A percentile compares a stretch with the other conserved stretches of the same genome.
Conservation (phyloP, 169 alveolate genomes). For the Plasmodium fragile region DNA sequence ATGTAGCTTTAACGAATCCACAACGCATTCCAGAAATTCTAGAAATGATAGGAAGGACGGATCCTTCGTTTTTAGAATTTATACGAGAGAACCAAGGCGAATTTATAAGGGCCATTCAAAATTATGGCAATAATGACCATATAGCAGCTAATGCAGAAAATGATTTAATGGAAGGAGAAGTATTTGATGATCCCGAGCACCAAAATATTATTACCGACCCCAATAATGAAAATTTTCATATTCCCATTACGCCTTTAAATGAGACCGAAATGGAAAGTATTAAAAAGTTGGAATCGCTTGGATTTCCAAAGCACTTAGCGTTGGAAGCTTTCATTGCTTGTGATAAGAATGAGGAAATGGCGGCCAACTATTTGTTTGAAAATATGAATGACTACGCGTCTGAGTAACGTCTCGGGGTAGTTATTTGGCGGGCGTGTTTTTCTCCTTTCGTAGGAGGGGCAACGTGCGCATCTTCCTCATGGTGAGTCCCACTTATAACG, state of each 20-base stretch:
- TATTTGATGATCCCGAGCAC: slow-evolving; percentile 1
- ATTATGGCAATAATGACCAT: slow-evolving; percentile 74
- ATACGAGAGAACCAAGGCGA: slow-evolving; percentile 91
- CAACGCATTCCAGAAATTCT: slow-evolving; percentile 89
- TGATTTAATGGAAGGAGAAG: slow-evolving; percentile 51
- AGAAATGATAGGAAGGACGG: slow-evolving; percentile 87
- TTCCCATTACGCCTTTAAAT: slow-evolving; percentile 86
- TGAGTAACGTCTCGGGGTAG: slow-evolving; percentile 26
- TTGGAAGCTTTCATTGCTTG: slow-evolving; percentile 97
- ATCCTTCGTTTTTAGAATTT: slow-evolving; percentile 89
- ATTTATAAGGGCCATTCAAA: slow-evolving; percentile 82
- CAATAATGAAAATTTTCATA: slow-evolving; percentile 32
- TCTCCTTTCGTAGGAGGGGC: neutral
- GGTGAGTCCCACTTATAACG: neutral
- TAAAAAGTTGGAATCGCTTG: slow-evolving; percentile 90
- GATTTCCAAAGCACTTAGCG: slow-evolving; percentile 94
- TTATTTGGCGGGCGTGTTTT: neutral
- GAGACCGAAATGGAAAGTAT: slow-evolving; percentile 92
- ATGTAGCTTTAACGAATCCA: slow-evolving; percentile 92
- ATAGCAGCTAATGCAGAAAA: slow-evolving; percentile 5
- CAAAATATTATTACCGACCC: slow-evolving; percentile 18
- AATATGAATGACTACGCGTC: slow-evolving; percentile 84
- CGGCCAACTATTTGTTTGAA: slow-evolving; percentile 92
- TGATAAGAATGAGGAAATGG: slow-evolving; percentile 96
- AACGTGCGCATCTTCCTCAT: neutral